These are phyloP conservation scores for Exophiala aquamarina DNA, from an alignment of 2,329 filamentous ascomycete species.

Conservation along the genomic window DNA sequence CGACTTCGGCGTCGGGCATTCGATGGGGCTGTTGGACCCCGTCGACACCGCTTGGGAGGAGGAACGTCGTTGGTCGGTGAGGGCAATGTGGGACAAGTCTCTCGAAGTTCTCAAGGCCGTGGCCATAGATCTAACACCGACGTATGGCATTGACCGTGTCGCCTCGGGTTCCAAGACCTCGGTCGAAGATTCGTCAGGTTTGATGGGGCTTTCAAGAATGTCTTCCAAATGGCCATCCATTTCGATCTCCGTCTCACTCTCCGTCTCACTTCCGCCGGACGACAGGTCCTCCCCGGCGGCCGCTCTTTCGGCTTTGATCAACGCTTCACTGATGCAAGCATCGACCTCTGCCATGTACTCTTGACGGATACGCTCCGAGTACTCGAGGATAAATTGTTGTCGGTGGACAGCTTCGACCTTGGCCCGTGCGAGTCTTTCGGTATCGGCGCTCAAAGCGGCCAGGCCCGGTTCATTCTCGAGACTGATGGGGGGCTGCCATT, in stretches of 20 bases:
- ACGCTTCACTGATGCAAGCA: constrained; percentile 89
- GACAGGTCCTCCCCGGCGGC: constrained; percentile 75
- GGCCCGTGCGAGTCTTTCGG: constrained; percentile 75
- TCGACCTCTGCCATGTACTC: constrained; percentile 92
- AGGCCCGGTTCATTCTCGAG: constrained; percentile 92
- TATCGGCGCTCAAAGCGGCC: constrained; percentile 83
- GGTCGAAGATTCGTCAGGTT: constrained; percentile 17
- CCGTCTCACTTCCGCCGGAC: constrained; percentile 49
- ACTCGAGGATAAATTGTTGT: constrained; percentile 90
- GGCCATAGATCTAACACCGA: constrained; percentile 48
- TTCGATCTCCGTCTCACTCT: constrained; percentile 24
- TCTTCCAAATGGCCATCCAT: constrained; percentile 10
- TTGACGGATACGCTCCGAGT: constrained; percentile 89
- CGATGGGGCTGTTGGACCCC: constrained; percentile 83
- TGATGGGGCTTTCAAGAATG: constrained; percentile 14
- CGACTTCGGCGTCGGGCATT: constrained; percentile 87
- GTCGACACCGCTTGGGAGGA: constrained; percentile 73
- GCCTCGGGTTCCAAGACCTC: constrained; percentile 19
- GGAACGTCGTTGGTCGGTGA: constrained; percentile 47
- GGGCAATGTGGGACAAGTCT: constrained; percentile 45
- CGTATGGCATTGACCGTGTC: constrained; percentile 17
- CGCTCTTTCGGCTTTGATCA: constrained; percentile 85
- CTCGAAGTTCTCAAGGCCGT: constrained; percentile 57
- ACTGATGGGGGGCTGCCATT: constrained; percentile 93
- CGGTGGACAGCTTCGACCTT: constrained; percentile 94